Evolutionary conservation across 768 basidiomycete genomes (phyloP).

Genomic region (Exidia glandulosa): DNA sequence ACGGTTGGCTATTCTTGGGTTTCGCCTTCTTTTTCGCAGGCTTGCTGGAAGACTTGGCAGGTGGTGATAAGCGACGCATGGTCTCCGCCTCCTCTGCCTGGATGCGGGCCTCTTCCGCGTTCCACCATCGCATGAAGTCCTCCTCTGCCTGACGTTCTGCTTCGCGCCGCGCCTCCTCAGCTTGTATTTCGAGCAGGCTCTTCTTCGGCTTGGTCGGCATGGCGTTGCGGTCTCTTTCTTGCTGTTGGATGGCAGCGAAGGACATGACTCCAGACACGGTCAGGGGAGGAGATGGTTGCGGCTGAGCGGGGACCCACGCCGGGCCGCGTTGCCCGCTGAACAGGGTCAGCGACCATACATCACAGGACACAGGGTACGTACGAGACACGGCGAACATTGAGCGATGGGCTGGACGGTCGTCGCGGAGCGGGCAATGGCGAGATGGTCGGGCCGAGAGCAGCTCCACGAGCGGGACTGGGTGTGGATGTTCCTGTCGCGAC

Average conservation of each 20-base stretch:
- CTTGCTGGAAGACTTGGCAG: not conserved
- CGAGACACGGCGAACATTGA: not conserved
- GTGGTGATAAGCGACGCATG: not conserved
- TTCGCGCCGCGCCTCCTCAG: conserved; percentile 45
- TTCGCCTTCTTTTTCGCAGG: not conserved
- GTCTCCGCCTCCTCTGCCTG: conserved; percentile 28
- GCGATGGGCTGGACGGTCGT: conserved; percentile 4
- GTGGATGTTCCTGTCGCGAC: too few relatives aligned
- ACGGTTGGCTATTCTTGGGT: not conserved
- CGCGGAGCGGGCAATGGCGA: not conserved
- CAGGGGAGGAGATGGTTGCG: conserved; percentile 12
- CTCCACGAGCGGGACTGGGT: not conserved
- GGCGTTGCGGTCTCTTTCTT: conserved; percentile 48
- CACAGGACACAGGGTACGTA: conserved; percentile 5
- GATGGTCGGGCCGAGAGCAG: not conserved
- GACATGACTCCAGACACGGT: conserved; percentile 35
- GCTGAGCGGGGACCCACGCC: conserved; percentile 56
- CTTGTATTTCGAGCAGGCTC: conserved; percentile 74
- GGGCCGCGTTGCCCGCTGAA: conserved; percentile 29
- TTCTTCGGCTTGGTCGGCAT: conserved; percentile 37
- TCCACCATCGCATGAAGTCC: conserved; percentile 87
- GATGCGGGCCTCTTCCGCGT: conserved; percentile 67
- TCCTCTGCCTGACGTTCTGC: conserved; percentile 48
- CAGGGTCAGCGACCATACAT: not conserved
- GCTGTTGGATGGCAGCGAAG: conserved; percentile 74